Evolutionary conservation across 108 stramenopile genomes (phyloP).

Genomic region (Discostella pseudostelligera): DNA sequence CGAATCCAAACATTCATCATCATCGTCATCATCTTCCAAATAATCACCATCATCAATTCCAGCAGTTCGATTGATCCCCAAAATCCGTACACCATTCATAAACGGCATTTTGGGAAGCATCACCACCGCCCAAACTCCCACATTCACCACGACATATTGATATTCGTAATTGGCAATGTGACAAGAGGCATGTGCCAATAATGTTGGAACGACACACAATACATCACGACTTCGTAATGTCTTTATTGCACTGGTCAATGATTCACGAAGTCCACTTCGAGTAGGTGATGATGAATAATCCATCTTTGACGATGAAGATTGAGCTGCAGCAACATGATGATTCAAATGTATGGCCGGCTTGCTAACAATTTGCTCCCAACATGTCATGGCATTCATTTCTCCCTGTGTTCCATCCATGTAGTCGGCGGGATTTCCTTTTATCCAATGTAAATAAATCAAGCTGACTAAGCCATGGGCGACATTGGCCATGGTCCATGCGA

Average conservation of each 20-base stretch:
- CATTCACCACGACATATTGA: slow-evolving; percentile 63
- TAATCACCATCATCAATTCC: slow-evolving; percentile 89
- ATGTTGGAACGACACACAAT: slow-evolving; percentile 73
- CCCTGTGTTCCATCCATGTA: slow-evolving; percentile 74
- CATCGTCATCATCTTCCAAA: slow-evolving; percentile 22
- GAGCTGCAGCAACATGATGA: neutral
- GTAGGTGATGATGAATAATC: neutral
- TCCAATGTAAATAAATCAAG: slow-evolving; percentile 82
- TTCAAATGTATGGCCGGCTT: slow-evolving; percentile 34
- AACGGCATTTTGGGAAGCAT: slow-evolving; percentile 87
- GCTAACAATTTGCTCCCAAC: slow-evolving; percentile 82
- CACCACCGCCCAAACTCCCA: slow-evolving; percentile 77
- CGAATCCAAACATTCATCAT: slow-evolving; percentile 18
- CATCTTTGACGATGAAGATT: no score
- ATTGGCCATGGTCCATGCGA: slow-evolving; percentile 72
- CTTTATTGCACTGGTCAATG: slow-evolving; percentile 7
- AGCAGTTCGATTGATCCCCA: slow-evolving; percentile 93
- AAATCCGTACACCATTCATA: slow-evolving; percentile 95
- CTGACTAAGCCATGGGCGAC: slow-evolving; percentile 60
- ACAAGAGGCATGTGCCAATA: slow-evolving; percentile 78
- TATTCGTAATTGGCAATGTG: slow-evolving; percentile 67
- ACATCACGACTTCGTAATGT: slow-evolving; percentile 41
- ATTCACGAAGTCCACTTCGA: neutral
- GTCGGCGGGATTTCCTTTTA: slow-evolving; percentile 79
- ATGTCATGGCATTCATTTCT: slow-evolving; percentile 83